phyloP scores from a whole-genome alignment of 1,284 basidiomycete genomes.

The Clitocybe nebularis region DNA sequence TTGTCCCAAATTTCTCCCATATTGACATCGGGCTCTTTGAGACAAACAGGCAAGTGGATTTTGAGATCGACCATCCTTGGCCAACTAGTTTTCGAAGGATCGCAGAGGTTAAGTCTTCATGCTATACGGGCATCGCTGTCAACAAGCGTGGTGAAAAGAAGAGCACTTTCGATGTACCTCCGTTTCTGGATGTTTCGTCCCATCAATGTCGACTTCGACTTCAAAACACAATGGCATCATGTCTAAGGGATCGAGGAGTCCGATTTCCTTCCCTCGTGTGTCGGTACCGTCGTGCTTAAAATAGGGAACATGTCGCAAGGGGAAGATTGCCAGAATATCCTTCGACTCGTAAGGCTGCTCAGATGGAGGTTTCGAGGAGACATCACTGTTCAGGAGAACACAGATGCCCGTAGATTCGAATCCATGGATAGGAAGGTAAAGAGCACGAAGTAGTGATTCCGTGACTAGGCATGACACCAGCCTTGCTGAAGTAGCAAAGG shows the following conservation, averaged over 20 bases:
- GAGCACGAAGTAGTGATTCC: conserved; percentile 42
- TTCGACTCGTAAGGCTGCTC: conserved; percentile 20
- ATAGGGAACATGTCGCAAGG: conserved; percentile 39
- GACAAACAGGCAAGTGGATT: conserved; percentile 16
- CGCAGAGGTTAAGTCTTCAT: conserved; percentile 21
- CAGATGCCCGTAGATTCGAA: conserved; percentile 34
- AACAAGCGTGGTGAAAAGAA: neutral
- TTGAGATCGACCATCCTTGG: conserved; percentile 23
- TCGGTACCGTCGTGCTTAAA: conserved; percentile 33
- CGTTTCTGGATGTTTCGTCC: neutral
- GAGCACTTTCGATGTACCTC: conserved; percentile 20
- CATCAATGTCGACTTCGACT: conserved; percentile 21
- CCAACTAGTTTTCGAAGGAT: conserved; percentile 22
- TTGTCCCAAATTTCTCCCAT: conserved; percentile 39
- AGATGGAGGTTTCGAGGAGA: conserved; percentile 18
- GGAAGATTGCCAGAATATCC: conserved; percentile 40
- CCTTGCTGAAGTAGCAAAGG: conserved; percentile 41
- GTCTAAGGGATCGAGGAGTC: conserved; percentile 46
- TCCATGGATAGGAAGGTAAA: conserved; percentile 36
- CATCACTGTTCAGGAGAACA: conserved; percentile 30
- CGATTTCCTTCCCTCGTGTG: conserved; percentile 30
- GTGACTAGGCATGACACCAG: conserved; percentile 50
- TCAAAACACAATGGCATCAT: conserved; percentile 41
- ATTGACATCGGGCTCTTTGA: conserved; percentile 31
- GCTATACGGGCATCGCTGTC: conserved; percentile 18